Conservation (phyloP, 2,329 filamentous ascomycete species). For the Aspergillus brasiliensis region DNA sequence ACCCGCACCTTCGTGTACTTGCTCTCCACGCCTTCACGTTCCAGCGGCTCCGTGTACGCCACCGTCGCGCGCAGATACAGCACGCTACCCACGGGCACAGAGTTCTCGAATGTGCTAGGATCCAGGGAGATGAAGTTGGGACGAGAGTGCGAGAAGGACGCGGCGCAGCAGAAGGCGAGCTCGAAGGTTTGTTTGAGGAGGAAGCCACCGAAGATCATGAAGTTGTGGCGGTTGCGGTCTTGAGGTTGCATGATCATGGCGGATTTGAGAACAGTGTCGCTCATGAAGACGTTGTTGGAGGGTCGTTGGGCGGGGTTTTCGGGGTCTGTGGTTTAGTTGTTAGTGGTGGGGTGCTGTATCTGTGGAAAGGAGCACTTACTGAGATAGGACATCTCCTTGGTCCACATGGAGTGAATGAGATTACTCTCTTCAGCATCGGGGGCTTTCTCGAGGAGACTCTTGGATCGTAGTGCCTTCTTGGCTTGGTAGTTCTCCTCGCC, state of each 20-base stretch:
- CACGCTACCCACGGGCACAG: slow-evolving; percentile 73
- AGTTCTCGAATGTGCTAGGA: slow-evolving; percentile 73
- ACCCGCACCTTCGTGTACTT: slow-evolving; percentile 68
- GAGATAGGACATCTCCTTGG: slow-evolving; percentile 65
- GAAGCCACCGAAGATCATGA: slow-evolving; percentile 79
- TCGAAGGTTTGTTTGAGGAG: slow-evolving; percentile 75
- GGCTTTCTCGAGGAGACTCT: slow-evolving; percentile 65
- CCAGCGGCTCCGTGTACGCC: slow-evolving; percentile 68
- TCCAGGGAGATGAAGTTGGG: slow-evolving; percentile 73
- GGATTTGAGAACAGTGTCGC: slow-evolving; percentile 63
- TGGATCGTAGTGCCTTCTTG: slow-evolving; percentile 64
- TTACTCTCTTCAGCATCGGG: slow-evolving; percentile 72
- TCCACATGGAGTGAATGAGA: slow-evolving; percentile 74
- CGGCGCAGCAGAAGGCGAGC: slow-evolving; percentile 73
- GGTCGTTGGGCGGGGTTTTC: slow-evolving; percentile 58
- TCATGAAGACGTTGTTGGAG: slow-evolving; percentile 63
- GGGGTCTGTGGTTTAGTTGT: slow-evolving; percentile 47
- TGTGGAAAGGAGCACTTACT: slow-evolving; percentile 37
- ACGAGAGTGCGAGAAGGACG: slow-evolving; percentile 68
- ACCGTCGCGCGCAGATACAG: slow-evolving; percentile 73
- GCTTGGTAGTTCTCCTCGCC: slow-evolving; percentile 68
- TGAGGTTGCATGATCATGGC: slow-evolving; percentile 77
- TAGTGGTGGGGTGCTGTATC: not conserved
- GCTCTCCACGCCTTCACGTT: slow-evolving; percentile 47
- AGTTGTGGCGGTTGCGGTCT: slow-evolving; percentile 69